A percentile compares a stretch with the other conserved stretches of the same genome.
phyloP scores from a whole-genome alignment of 805 yeast genomes.

The Yamadazyma nakazawae region DNA sequence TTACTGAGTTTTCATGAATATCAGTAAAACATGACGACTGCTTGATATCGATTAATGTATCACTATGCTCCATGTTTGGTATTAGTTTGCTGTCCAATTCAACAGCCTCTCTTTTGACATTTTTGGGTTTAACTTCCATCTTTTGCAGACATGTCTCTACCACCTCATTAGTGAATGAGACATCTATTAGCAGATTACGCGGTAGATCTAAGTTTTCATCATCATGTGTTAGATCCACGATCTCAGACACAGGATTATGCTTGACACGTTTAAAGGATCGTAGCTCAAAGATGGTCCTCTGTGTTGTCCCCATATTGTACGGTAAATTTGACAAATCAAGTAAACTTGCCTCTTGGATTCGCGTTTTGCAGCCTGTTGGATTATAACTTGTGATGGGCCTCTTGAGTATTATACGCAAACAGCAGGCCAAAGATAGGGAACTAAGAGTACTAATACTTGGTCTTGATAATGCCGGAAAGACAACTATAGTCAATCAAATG shows the following conservation, averaged over 20 bases:
- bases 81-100: background rate
- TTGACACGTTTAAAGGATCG: conserved; percentile 1
- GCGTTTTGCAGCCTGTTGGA: background rate
- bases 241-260: background rate
- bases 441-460: conserved; percentile 76
- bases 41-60: background rate
- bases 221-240: conserved; percentile 10
- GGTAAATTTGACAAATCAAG: background rate
- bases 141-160: background rate
- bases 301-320: background rate
- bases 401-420: conserved; percentile 73
- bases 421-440: conserved; percentile 76
- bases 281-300: conserved; percentile 1
- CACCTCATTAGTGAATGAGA: background rate
- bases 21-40: background rate
- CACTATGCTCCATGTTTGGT: background rate
- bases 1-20: background rate
- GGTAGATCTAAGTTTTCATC: background rate
- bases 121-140: background rate
- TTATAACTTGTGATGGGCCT: conserved; percentile 64
- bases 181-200: background rate
- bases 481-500: conserved; percentile 68
- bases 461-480: conserved; percentile 87
- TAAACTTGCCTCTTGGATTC: background rate
- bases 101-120: background rate